A percentile compares a stretch with the other conserved stretches of the same genome.
These are phyloP conservation scores for Zygotorulaspora mrakii DNA, from an alignment of 1,139 yeast species.

Conservation along the genomic window DNA sequence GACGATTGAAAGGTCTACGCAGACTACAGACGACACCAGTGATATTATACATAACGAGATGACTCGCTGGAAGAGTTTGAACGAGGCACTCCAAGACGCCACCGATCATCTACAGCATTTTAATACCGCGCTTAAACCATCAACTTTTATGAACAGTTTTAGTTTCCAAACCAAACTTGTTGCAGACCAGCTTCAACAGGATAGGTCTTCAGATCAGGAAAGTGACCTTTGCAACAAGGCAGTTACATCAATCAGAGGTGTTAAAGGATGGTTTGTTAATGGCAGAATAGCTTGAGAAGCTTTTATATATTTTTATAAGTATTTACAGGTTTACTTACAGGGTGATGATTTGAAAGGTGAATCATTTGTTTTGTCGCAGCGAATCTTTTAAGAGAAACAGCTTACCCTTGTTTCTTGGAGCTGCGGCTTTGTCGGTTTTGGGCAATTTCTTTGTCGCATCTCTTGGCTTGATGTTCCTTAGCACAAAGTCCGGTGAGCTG, in stretches of 20 bases:
- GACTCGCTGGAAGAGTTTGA: conserved; percentile 39
- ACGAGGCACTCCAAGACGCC: conserved; percentile 16
- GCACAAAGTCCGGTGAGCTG: conserved; percentile 9
- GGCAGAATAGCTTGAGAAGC: conserved; percentile 24
- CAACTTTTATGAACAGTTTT: conserved; percentile 18
- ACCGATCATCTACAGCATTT: conserved; percentile 16
- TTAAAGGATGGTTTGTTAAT: conserved; percentile 36
- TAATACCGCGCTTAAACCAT: conserved; percentile 12
- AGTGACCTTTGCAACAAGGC: conserved; percentile 12
- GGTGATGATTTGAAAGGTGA: neutral
- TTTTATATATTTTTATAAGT: neutral
- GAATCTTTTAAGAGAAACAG: conserved; percentile 9
- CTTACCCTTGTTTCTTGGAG: conserved; percentile 8
- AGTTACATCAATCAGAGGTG: conserved; percentile 25
- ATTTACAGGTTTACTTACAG: no score
- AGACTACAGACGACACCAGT: conserved; percentile 36
- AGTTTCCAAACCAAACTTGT: conserved; percentile 24
- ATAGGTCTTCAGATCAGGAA: conserved; percentile 11
- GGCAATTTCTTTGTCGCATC: conserved; percentile 1
- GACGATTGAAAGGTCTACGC: conserved; percentile 38
- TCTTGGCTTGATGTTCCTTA: conserved; percentile 6
- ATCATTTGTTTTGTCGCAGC: neutral
- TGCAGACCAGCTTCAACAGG: conserved; percentile 18
- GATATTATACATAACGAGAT: conserved; percentile 30
- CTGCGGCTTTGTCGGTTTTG: neutral